Evolutionary conservation across 2,329 filamentous ascomycete species (phyloP), one percentile per base, ranked within the genome.

Genomic region (Xylaria sp.): DNA sequence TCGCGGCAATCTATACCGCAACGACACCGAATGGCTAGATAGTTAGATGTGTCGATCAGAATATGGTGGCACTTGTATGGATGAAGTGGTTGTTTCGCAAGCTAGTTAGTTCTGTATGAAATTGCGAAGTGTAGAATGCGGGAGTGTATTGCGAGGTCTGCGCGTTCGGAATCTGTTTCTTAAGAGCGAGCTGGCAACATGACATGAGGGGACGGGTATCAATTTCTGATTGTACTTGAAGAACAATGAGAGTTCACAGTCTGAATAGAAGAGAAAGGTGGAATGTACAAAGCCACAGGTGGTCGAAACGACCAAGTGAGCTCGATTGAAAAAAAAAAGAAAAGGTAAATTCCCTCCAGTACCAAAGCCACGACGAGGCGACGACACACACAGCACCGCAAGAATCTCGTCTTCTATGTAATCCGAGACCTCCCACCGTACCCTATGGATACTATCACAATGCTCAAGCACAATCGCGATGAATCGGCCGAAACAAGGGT

Each of bases 201-300:
- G 75, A 76, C 68, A 74, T 63, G 75, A 72, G 74, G 75, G 75
- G 75, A 79, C 54, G 74, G 73, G 75, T 78, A 77, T 79, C 77
- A 79, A 79, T 78, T 72, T 78, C 73, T 76, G 77, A 78, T 75
- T 79, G 78, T 78, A 79, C 74, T 74, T 77, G 65, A 74, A 74
- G 73, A 77, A 76, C 75, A 77, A 76, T 73, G 71, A 71, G 69
- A 74, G 71, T 72, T 72, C 71, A 73, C 55, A 53, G 71, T 72
- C 70, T 75, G 71, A 71, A 69, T 75, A 69, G 74, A 71, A 72
- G 73, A 74, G 73, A 74, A 74, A 72, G 66, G 74, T 74, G 69
- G 59, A 69, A 79, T 78, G 77, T 79, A 79, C 77, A 79, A 78
- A 78, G 76, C 75, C 75, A 75, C 70, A 66, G 73, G 73, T 67